These are phyloP conservation scores for Phoenix roebelenii DNA, from an alignment of 176 grass and related monocot species.

Conservation along the genomic window DNA sequence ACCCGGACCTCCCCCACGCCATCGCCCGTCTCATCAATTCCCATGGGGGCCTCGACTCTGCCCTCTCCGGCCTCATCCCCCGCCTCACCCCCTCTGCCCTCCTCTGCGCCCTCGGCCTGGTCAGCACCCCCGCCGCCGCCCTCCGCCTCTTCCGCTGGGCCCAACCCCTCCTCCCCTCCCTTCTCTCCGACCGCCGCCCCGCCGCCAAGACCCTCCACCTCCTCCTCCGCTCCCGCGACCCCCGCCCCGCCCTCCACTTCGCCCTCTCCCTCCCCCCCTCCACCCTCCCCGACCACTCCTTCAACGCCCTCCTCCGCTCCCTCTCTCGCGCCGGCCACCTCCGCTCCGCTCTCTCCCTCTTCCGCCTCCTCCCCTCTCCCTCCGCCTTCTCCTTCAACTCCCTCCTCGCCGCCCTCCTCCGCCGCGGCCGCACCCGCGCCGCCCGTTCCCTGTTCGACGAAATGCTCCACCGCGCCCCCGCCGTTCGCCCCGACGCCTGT, in stretches of 20 bases:
- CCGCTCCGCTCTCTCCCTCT: conserved; percentile 50
- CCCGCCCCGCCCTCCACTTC: conserved; percentile 34
- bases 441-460: conserved; percentile 46
- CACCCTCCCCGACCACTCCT: conserved; percentile 53
- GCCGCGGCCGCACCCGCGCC: conserved; percentile 35
- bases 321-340: conserved; percentile 57
- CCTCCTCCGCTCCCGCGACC: conserved; percentile 44
- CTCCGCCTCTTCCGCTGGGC: too few species aligned
- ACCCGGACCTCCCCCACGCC: too few species aligned
- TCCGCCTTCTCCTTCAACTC: conserved; percentile 74
- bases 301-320: conserved; percentile 80
- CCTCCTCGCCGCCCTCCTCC: conserved; percentile 54
- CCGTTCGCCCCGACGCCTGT: conserved; percentile 40
- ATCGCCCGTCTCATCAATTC: too few species aligned
- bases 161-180: too few species aligned
- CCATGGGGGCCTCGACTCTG: too few species aligned
- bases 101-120: too few species aligned
- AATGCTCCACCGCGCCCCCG: conserved; percentile 30
- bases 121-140: too few species aligned
- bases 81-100: too few species aligned
- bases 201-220: conserved; percentile 21
- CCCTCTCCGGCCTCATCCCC: too few species aligned
- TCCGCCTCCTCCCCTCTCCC: conserved; percentile 42
- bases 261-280: conserved; percentile 30
- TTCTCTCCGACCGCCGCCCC: too few species aligned